A percentile compares a stretch with the other conserved stretches of the same genome.
phyloP scores from a whole-genome alignment of 192 early-diverging fungal genomes.

The Podila clonocystis region DNA sequence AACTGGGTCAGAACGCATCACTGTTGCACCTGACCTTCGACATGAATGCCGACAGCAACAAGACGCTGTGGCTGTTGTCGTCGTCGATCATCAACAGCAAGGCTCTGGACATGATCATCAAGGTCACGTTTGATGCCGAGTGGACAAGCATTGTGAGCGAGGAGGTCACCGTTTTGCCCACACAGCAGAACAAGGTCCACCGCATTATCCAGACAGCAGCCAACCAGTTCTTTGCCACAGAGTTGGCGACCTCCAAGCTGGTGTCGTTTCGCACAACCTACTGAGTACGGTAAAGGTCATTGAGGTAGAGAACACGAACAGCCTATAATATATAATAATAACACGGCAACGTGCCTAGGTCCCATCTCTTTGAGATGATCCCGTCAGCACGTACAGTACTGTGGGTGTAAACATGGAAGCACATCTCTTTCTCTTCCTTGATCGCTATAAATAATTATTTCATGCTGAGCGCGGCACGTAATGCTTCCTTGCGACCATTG shows the following conservation, averaged over 20 bases:
- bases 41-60: neutral
- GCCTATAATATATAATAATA: too few species aligned
- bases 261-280: conserved; percentile 6
- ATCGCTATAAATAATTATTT: too few species aligned
- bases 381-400: too few species aligned
- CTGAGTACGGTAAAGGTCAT: too few species aligned
- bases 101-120: conserved; percentile 34
- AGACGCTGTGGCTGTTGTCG: conserved; percentile 29
- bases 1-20: conserved; percentile 9
- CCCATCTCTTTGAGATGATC: too few species aligned
- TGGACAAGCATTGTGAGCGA: conserved; percentile 13
- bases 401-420: too few species aligned
- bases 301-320: too few species aligned
- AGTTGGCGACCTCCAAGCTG: conserved; percentile 18
- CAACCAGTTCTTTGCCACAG: neutral
- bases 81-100: conserved; percentile 35
- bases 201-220: conserved; percentile 8
- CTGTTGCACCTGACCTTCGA: conserved; percentile 35
- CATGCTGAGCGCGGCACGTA: too few species aligned
- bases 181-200: conserved; percentile 27
- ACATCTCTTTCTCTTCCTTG: too few species aligned
- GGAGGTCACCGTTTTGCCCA: conserved; percentile 19
- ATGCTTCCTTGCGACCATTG: too few species aligned
- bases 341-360: too few species aligned
- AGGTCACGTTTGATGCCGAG: conserved; percentile 16